Evolutionary conservation across 164 flowering plant genomes (phyloP).

Genomic region (Houttuynia cordata): DNA sequence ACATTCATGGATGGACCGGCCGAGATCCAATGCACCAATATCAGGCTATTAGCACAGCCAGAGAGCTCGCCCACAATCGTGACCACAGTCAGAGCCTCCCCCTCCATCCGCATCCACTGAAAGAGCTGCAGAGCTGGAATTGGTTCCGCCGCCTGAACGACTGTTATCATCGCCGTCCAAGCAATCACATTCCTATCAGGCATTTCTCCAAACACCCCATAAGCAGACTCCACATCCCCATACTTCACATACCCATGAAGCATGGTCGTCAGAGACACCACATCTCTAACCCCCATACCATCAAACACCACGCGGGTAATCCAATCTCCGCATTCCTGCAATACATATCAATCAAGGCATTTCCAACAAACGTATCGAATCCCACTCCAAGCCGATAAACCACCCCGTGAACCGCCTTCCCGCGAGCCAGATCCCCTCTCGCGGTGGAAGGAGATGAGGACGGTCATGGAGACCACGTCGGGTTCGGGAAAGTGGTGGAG

Average conservation of each 20-base stretch:
- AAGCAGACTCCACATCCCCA: constrained; percentile 22
- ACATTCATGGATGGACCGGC: constrained; percentile 15
- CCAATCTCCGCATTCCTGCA: constrained; percentile 19
- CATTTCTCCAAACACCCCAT: constrained; percentile 14
- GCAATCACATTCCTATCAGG: constrained; percentile 17
- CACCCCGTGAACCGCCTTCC: constrained; percentile 38
- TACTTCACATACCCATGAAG: constrained; percentile 28
- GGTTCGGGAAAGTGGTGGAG: constrained; percentile 20
- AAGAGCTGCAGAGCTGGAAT: constrained; percentile 24
- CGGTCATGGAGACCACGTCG: constrained; percentile 33
- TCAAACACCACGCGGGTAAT: constrained; percentile 20
- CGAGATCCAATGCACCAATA: constrained; percentile 17
- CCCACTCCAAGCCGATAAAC: constrained; percentile 17
- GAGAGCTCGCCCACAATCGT: constrained; percentile 24
- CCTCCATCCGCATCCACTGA: constrained; percentile 18
- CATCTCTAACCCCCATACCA: constrained; percentile 19
- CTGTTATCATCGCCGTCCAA: constrained; percentile 45
- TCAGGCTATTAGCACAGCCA: too few species aligned
- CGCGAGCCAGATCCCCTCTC: constrained; percentile 23
- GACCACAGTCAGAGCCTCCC: constrained; percentile 17
- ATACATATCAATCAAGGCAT: constrained; percentile 44
- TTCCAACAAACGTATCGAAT: constrained; percentile 21
- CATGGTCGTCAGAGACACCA: constrained; percentile 42
- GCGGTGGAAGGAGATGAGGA: constrained; percentile 22
- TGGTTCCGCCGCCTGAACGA: constrained; percentile 16